phyloP scores from a whole-genome alignment of 148 eudicot genomes.

The Rhododendron mucronatum region DNA sequence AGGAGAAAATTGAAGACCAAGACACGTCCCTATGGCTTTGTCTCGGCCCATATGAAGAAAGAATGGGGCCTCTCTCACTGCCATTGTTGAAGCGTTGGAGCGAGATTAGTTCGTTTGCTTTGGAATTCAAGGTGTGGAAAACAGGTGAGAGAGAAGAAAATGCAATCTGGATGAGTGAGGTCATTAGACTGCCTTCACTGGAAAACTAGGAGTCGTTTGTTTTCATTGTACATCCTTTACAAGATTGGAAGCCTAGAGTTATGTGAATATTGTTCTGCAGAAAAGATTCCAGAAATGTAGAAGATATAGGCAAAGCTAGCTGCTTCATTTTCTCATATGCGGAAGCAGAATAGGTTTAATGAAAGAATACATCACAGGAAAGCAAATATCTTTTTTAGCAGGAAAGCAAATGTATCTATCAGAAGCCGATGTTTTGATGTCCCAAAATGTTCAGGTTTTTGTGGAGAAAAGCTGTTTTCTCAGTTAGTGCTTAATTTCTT shows the following conservation, averaged over 20 bases:
- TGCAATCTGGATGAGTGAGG: constrained; percentile 3
- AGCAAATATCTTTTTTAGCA: neutral
- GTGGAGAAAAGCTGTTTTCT: neutral
- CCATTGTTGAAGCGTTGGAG: neutral
- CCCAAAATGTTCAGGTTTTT: neutral
- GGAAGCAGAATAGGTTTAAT: neutral
- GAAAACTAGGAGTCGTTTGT: neutral
- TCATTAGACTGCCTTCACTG: neutral
- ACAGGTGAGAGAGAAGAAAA: constrained; percentile 8
- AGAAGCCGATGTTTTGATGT: neutral
- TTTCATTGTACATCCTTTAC: neutral
- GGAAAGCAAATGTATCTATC: neutral
- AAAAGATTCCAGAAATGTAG: neutral
- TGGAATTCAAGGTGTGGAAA: constrained; percentile 9
- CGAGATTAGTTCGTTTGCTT: neutral
- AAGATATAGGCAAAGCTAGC: neutral
- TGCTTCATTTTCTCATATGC: neutral
- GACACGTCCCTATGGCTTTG: neutral
- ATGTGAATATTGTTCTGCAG: neutral
- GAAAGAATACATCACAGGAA: neutral
- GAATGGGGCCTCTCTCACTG: constrained; percentile 6
- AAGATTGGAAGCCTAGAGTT: neutral
- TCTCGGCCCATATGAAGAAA: constrained; percentile 9
- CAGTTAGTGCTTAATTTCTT: neutral
- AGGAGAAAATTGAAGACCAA: constrained; percentile 9